Base-by-base conservation (phyloP, 371 early-diverging fungal species). In the Saksenaea vasiformis region DNA sequence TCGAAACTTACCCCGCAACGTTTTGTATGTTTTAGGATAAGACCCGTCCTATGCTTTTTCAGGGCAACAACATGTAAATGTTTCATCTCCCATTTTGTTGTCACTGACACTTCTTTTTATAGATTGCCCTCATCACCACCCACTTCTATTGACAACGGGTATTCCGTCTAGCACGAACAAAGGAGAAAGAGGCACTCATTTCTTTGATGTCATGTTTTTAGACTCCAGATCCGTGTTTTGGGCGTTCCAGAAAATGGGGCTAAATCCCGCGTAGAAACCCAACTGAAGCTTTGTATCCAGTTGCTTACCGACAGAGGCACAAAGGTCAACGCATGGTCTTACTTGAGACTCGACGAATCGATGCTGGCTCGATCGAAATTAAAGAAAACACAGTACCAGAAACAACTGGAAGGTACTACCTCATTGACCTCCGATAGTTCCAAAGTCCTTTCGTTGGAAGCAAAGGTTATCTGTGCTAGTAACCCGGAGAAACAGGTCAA, bases 191-290 rank as follows among this genome's bases (percentile, higher is more conserved):
- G n/a, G 17, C 44, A 1, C 38, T 26, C 53, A 41, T 53, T 44
- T 35, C 11, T 38, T 37, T 39, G n/a, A 13, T 65, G 28, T 22
- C n/a, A n/a, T n/a, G n/a, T n/a, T n/a, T 47, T 47, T 7, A 73
- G 79, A 5, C 60, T 77, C 58, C 85, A 83, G 69, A 79, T 89
- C 51, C 68, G 82, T 47, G 82, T 90, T 44, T 71, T 87, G 17
- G 93, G 92, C n/a, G 86, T 91, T 9, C 90, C 93, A n/a, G 76
- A 73, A 60, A 78, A 82, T 54, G 88, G 90, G 37, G 92, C 91
- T 39, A 90, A 91, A 67, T 91, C 90, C 24, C 79, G 93, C n/a
- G 94, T 93, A 26, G 93, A 93, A 70, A 93, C 94, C 43, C 94
- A 93, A 74, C 90, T 90, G 64, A 91, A 90, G 62, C 75, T 93